phyloP scores from a whole-genome alignment of 2,329 filamentous ascomycete species.

The Fusarium mexicanum region DNA sequence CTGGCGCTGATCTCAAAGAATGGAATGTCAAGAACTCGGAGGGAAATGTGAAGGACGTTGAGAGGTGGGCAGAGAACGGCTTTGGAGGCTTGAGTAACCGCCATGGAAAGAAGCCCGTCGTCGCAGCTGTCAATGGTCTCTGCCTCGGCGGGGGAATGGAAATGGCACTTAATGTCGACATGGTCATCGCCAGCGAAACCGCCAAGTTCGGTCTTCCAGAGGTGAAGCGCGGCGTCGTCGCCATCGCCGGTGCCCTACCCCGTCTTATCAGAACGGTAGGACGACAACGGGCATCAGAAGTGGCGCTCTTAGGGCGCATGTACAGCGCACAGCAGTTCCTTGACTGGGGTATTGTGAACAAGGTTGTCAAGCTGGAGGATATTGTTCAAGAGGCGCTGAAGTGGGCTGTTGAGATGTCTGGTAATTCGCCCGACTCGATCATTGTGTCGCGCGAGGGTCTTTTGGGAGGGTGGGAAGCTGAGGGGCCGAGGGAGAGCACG shows the following conservation, averaged over 20 bases:
- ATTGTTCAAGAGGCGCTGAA: conserved; percentile 68
- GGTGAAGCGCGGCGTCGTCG: conserved; percentile 74
- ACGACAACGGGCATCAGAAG: conserved; percentile 74
- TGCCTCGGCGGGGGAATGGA: conserved; percentile 80
- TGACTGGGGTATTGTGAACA: conserved; percentile 77
- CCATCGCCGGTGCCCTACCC: conserved; percentile 74
- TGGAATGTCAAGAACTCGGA: conserved; percentile 59
- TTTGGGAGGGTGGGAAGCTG: conserved; percentile 76
- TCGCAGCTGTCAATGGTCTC: conserved; percentile 78
- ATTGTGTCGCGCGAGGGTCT: conserved; percentile 78
- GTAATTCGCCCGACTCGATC: conserved; percentile 78
- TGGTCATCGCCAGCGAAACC: conserved; percentile 66
- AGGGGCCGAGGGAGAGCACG: conserved; percentile 72
- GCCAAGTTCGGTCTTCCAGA: conserved; percentile 76
- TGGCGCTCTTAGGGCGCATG: conserved; percentile 71
- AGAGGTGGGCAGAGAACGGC: conserved; percentile 49
- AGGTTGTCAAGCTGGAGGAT: conserved; percentile 54
- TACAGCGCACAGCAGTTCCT: conserved; percentile 68
- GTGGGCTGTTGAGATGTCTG: conserved; percentile 69
- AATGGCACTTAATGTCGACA: conserved; percentile 76
- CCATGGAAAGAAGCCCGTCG: conserved; percentile 74
- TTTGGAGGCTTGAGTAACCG: conserved; percentile 75
- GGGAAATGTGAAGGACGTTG: conserved; percentile 51
- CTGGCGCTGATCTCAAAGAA: conserved; percentile 74
- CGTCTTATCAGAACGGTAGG: conserved; percentile 71